A percentile compares a stretch with the other conserved stretches of the same genome.
These are phyloP conservation scores for Penicillium silybi DNA, from an alignment of 495 filamentous ascomycete genomes.

Conservation along the genomic window DNA sequence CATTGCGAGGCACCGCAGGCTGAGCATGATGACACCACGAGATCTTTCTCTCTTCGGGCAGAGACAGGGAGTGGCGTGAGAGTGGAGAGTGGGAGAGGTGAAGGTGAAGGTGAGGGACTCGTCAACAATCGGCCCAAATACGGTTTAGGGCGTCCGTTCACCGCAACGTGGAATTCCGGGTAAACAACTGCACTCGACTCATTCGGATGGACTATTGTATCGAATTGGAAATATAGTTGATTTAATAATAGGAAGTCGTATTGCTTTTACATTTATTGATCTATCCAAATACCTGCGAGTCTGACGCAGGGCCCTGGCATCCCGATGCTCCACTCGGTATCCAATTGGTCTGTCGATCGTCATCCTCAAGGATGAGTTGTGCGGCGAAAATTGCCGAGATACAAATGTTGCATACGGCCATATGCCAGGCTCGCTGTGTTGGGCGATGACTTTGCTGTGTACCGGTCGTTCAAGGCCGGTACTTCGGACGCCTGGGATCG, in stretches of 20 bases:
- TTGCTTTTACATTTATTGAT: background rate
- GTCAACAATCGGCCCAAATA: constrained; percentile 23
- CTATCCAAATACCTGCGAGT: background rate
- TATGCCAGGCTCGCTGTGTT: background rate
- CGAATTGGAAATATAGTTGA: background rate
- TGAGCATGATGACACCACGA: constrained; percentile 37
- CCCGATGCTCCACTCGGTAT: constrained; percentile 1
- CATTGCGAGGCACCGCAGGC: constrained; percentile 36
- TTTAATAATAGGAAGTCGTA: background rate
- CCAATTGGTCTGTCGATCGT: constrained; percentile 1
- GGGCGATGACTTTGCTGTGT: background rate
- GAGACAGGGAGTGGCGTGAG: constrained; percentile 8
- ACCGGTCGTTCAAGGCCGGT: background rate
- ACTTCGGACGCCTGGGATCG: background rate
- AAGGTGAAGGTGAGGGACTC: constrained; percentile 13
- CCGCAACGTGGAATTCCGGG: constrained; percentile 25
- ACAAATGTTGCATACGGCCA: background rate
- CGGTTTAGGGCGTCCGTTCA: constrained; percentile 26
- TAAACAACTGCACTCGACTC: background rate
- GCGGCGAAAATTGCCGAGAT: background rate
- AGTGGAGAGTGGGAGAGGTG: background rate
- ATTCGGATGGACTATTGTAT: background rate
- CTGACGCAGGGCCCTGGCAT: constrained; percentile 1
- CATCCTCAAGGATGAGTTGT: background rate
- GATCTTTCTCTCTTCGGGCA: background rate